Evolutionary conservation across 345 rosid species (phyloP), one percentile per base, ranked within the genome.

Genomic region (Geranium rotundifolium): DNA sequence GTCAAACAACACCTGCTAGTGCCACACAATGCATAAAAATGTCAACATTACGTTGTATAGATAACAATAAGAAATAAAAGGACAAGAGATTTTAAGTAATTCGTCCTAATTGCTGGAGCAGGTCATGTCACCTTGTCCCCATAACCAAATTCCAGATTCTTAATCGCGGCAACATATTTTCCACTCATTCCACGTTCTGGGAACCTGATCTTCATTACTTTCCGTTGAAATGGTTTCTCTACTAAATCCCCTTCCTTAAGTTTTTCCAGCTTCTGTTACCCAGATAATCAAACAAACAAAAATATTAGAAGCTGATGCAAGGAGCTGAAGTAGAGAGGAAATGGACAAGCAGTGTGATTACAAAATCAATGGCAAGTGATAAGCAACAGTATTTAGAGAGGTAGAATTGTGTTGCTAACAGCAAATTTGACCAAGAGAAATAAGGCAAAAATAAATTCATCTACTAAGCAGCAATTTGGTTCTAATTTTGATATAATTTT

Each of bases 161-260:
- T 89, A 56, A 89, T 56, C 8, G 65, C 65, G 27, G 76, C 76
- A 63, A 89, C 96, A 20, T 79, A 80, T 74, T 85, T 85, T 64
- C 98, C 98, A 76, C 98, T 89, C 52, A 83, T 77, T 62, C 98
- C 98, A 57, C 90, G 86, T 80, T 92, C 98, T 4, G 96, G 96
- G 74, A 92, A 89, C 81, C 88, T 85, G 46, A 92, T 92, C 70
- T 87, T 92, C 96, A 92, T 87, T 66, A 85, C 93, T 59, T 92
- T 92, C 59, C 93, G 76, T 63, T 84, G 82, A 73, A 85, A 92
- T 66, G 98, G 98, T 81, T 89, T 92, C 83, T 87, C 93, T 73
- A 92, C 74, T 69, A 75, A 88, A 63, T 80, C 93, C 69, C 79
- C 86, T 69, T 89, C 98, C 72, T 79, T 78, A 64, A 92, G 91